Evolutionary conservation across 208 protist genomes (phyloP).

Genomic region (Crithidia mellificae): DNA sequence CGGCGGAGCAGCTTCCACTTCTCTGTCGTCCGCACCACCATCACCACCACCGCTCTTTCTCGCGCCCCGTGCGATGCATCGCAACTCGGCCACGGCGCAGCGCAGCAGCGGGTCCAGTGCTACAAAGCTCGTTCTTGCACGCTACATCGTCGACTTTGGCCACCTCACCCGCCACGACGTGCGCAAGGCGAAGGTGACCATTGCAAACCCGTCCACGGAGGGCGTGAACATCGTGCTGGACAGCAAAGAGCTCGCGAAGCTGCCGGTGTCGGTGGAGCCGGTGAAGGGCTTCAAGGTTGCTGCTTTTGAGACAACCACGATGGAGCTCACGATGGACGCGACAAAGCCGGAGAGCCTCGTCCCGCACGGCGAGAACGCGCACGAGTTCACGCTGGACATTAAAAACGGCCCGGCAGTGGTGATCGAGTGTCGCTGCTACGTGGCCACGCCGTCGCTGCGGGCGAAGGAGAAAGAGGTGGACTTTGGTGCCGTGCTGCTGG

Average conservation of each 20-base stretch:
- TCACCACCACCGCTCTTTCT: neutral
- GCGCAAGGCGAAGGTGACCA: constrained; percentile 65
- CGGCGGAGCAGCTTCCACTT: too few relatives aligned
- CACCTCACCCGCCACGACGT: constrained; percentile 88
- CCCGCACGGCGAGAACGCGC: constrained; percentile 58
- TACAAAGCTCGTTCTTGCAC: constrained; percentile 72
- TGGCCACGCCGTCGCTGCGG: constrained; percentile 87
- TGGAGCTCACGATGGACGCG: constrained; percentile 63
- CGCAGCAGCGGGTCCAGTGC: constrained; percentile 3
- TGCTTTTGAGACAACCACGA: constrained; percentile 45
- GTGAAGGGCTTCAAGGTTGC: constrained; percentile 73
- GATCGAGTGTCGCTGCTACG: constrained; percentile 86
- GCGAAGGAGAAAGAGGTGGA: constrained; percentile 66
- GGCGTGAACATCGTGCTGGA: constrained; percentile 77
- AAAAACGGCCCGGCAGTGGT: constrained; percentile 82
- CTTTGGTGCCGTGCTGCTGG: constrained; percentile 89
- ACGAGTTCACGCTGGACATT: constrained; percentile 87
- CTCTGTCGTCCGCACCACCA: too few relatives aligned
- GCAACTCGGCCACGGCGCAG: constrained; percentile 47
- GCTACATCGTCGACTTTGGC: constrained; percentile 94
- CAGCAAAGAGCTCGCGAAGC: constrained; percentile 59
- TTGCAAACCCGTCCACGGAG: constrained; percentile 85
- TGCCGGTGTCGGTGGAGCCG: constrained; percentile 76
- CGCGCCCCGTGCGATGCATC: constrained; percentile 40
- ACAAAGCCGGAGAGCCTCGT: constrained; percentile 36